Conservation (phyloP, 495 filamentous ascomycete species). For the Rusavskia elegans region DNA sequence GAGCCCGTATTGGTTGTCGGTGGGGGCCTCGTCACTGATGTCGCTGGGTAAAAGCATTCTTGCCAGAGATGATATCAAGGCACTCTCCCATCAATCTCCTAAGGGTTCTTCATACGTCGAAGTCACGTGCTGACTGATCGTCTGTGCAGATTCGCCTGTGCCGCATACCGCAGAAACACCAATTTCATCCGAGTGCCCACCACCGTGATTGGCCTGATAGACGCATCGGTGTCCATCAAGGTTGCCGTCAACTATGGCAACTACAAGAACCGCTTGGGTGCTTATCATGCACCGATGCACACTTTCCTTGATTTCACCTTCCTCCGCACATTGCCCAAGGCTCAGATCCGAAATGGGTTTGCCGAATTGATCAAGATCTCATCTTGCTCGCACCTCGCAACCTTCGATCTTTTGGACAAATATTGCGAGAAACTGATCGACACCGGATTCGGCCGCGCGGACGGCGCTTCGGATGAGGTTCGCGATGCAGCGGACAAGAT, state of each 20-base stretch:
- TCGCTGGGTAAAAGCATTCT: slow-evolving; percentile 36
- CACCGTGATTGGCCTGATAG: slow-evolving; percentile 50
- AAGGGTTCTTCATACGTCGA: neutral
- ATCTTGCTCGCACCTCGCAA: slow-evolving; percentile 40
- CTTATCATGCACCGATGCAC: slow-evolving; percentile 48
- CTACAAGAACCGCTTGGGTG: slow-evolving; percentile 50
- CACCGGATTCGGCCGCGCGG: slow-evolving; percentile 36
- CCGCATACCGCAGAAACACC: slow-evolving; percentile 36
- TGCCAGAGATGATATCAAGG: slow-evolving; percentile 25
- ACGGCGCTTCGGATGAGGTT: slow-evolving; percentile 30
- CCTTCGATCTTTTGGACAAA: slow-evolving; percentile 43
- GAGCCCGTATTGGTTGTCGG: slow-evolving; percentile 50
- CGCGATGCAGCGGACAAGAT: slow-evolving; percentile 40
- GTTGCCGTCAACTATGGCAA: slow-evolving; percentile 50
- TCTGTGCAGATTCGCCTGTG: slow-evolving; percentile 38
- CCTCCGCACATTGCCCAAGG: slow-evolving; percentile 38
- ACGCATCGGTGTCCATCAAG: slow-evolving; percentile 49
- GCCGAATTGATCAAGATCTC: slow-evolving; percentile 54
- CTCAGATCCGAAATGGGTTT: slow-evolving; percentile 49
- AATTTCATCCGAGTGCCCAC: slow-evolving; percentile 44
- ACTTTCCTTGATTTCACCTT: slow-evolving; percentile 54
- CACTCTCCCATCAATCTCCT: slow-evolving; percentile 23
- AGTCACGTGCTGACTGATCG: slow-evolving; percentile 7
- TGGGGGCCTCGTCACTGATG: slow-evolving; percentile 48
- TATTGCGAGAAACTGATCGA: slow-evolving; percentile 44